Evolutionary conservation across 495 filamentous ascomycete species (phyloP), one percentile per base, ranked within the genome.

Genomic region (Elaphomyces granulatus): DNA sequence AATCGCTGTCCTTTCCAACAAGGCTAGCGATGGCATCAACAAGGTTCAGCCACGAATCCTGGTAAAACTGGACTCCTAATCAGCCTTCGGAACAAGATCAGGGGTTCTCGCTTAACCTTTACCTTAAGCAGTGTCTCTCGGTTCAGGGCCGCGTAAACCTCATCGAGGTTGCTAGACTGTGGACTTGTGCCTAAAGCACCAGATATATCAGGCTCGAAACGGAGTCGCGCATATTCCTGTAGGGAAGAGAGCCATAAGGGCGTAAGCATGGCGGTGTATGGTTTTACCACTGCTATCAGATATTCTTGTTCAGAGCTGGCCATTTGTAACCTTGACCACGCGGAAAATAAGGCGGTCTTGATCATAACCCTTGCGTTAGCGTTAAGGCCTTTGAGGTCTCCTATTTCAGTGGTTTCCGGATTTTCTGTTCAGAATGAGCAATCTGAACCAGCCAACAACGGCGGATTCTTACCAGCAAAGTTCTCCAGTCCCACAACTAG

Each of bases 281-380:
- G 90, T 51, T 87, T 83, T 30, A 99, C 69, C 1, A 96, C 87
- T 45, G 87, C 74, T 3, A 80, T 77, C 19, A 99, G 68, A 50
- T 96, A 96, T 20, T 76, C 77, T 41, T 96, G 87, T 48, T 96
- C 88, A 17, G 77, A 79, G 60, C 90, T 95, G 2, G 92, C 87
- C 32, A 99, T 87, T 56, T 99, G 92, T 21, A 99, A 72, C 45
- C 94, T 83, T n/a, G 90, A 92, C 90, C 90, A 99, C 6, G 87
- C 90, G n/a, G 87, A 87, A 53, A 92, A 86, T 1, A 96, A 80
- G 1, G 92, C 78, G 75, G 94, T 86, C 53, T 87, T 92, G 31
- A 99, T 86, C 90, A 99, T 99, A 19, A 94, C 86, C 43, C 87
- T 81, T 2, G 90, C 90, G 52, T 99, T 99, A 0, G 92, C 84